Base-by-base conservation (phyloP, 2,329 filamentous ascomycete genomes). In the Fusarium xylarioides region DNA sequence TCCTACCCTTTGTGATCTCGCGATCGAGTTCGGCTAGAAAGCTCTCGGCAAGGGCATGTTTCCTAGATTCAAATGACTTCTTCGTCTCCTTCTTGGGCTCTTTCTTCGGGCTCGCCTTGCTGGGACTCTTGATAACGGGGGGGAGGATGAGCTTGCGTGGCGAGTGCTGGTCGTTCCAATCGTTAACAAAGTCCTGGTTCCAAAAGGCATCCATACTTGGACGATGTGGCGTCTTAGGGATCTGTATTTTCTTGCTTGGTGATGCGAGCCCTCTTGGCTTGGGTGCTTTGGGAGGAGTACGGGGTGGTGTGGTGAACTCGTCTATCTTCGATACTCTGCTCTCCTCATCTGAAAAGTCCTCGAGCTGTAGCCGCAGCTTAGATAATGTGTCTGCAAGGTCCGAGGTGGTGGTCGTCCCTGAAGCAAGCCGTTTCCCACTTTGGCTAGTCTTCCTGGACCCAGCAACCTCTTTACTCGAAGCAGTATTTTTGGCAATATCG, bases 1-100 rank as follows among this genome's bases (percentile, higher is more conserved):
- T 87, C 68, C 86, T 83, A 14, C 91, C 90, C 5, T 85, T 75
- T 0, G 91, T 91, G 74, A 95, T 89, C 43, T 82, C 85, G 0
- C 79, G 75, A 79, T 96, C 93, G n/a, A 96, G 88, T 73, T 94
- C 91, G 0, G 71, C 59, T 4, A 96, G 83, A 78, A 95, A 95
- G 0, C 80, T 74, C 50, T 86, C 84, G 1, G 93, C 93, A 1
- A 94, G 78, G 3, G 85, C 82, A 56, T 91, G 86, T 79, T 94
- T 95, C 15, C 79, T 80, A 14, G 84, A 80, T 18, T 91, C 87
- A 78, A 95, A 95, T 1, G 83, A 82, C 79, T 90, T 92, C 77
- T 88, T 90, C 9, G 82, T 66, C 19, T 76, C 70, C 81, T 56
- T 85, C 79, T 63, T 77, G 4, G 56, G 34, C 75, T 87, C 82